Evolutionary conservation across 2,329 filamentous ascomycete species (phyloP).

Genomic region (Aureobasidium sp.): DNA sequence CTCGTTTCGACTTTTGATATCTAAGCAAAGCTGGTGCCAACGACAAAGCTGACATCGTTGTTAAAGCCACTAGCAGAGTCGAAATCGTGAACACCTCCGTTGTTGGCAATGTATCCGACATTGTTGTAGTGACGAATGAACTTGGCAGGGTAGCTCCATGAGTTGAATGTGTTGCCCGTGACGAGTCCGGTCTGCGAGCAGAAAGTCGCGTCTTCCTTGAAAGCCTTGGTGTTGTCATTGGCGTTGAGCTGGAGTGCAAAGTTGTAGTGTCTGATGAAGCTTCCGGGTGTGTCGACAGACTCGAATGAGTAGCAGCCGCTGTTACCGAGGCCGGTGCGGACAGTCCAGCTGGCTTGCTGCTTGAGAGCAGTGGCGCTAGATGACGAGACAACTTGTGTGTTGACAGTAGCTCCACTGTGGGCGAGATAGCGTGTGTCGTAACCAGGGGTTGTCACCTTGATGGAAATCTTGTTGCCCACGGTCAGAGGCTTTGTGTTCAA

Average conservation of each 20-base stretch:
- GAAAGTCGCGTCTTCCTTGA: constrained; percentile 57
- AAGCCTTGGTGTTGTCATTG: constrained; percentile 50
- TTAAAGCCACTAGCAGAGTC: constrained; percentile 46
- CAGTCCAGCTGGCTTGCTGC: constrained; percentile 47
- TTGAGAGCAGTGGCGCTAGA: constrained; percentile 46
- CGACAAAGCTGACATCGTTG: constrained; percentile 48
- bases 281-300: constrained; percentile 51
- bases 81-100: constrained; percentile 51
- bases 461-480: constrained; percentile 45
- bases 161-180: constrained; percentile 45
- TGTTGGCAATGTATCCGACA: constrained; percentile 43
- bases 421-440: constrained; percentile 50
- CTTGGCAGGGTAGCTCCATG: constrained; percentile 56
- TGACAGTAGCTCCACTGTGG: constrained; percentile 45
- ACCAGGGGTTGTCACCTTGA: constrained; percentile 50
- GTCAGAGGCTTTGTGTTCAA: constrained; percentile 45
- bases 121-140: constrained; percentile 51
- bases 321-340: constrained; percentile 50
- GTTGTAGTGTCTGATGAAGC: constrained; percentile 51
- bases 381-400: constrained; percentile 49
- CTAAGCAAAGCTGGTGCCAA: constrained; percentile 42
- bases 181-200: constrained; percentile 50
- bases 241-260: constrained; percentile 46
- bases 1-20: neutral
- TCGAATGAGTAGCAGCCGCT: constrained; percentile 56